phyloP scores from a whole-genome alignment of 352 stramenopile species.

The Phytophthora capsici region DNA sequence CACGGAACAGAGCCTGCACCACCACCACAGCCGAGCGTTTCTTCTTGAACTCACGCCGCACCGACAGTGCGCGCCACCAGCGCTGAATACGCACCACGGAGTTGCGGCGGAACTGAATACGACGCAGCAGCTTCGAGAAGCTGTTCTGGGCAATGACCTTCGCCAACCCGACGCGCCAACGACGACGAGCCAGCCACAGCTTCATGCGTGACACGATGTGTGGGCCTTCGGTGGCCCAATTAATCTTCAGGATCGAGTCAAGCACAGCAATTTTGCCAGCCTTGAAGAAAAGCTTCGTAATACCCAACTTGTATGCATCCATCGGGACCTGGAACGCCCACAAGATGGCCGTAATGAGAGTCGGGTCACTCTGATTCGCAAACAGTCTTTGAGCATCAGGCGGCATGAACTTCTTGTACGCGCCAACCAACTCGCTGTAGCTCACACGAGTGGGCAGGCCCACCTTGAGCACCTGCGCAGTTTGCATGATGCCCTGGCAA shows the following conservation, averaged over 20 bases:
- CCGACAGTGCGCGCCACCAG: conserved; percentile 81
- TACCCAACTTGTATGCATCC: conserved; percentile 87
- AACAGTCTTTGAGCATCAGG: conserved; percentile 80
- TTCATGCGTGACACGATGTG: conserved; percentile 85
- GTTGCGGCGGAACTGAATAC: conserved; percentile 66
- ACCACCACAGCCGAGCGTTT: conserved; percentile 73
- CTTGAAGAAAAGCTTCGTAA: conserved; percentile 93
- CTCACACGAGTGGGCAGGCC: conserved; percentile 90
- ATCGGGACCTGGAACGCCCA: conserved; percentile 90
- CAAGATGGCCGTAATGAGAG: conserved; percentile 88
- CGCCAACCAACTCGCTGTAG: conserved; percentile 89
- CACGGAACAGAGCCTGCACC: conserved; percentile 84
- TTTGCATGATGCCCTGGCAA: conserved; percentile 90
- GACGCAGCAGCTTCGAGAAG: conserved; percentile 63
- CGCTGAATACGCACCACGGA: conserved; percentile 72
- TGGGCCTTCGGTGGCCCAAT: conserved; percentile 87
- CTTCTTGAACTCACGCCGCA: conserved; percentile 86
- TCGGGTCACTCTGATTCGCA: conserved; percentile 79
- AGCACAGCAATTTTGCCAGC: conserved; percentile 90
- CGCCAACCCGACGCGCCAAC: conserved; percentile 81
- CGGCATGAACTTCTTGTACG: conserved; percentile 84
- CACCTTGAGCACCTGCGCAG: conserved; percentile 90
- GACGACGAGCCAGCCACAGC: conserved; percentile 84
- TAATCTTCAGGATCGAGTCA: conserved; percentile 89
- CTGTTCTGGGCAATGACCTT: conserved; percentile 82